phyloP scores from a whole-genome alignment of 176 grass and related monocot genomes.

The Avena sativa region DNA sequence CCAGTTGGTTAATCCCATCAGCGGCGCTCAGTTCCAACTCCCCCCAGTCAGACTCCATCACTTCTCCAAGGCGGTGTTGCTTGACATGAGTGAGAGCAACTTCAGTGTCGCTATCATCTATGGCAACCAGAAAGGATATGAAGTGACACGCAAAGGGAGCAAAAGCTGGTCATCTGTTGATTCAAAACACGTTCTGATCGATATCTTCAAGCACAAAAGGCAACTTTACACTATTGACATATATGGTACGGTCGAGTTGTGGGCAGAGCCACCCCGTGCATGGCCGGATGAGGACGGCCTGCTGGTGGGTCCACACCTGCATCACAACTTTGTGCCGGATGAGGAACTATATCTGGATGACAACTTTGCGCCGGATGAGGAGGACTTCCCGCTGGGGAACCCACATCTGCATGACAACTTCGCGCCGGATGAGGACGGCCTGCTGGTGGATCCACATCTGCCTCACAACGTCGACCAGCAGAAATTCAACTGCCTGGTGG shows the following conservation, averaged over 20 bases:
- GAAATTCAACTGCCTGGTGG: conserved; percentile 41
- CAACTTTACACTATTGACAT: conserved; percentile 52
- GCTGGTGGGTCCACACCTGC: background rate
- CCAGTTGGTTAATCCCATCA: conserved; percentile 55
- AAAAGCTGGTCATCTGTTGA: conserved; percentile 54
- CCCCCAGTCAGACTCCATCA: conserved; percentile 14
- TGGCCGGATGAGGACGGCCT: conserved; percentile 41
- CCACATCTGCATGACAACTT: no score
- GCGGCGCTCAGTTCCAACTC: conserved; percentile 36
- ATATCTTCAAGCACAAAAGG: conserved; percentile 56
- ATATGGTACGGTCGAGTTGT: conserved; percentile 46
- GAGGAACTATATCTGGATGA: no score
- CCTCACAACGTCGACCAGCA: background rate
- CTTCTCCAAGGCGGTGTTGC: conserved; percentile 51
- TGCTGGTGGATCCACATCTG: background rate
- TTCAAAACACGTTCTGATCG: conserved; percentile 39
- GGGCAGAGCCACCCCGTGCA: conserved; percentile 52
- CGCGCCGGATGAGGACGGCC: background rate
- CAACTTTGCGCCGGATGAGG: no score
- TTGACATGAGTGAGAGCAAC: conserved; percentile 53
- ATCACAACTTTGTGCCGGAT: no score
- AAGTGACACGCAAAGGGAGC: conserved; percentile 42
- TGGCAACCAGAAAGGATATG: conserved; percentile 46
- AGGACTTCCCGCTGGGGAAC: no score
- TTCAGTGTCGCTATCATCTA: conserved; percentile 51